phyloP scores from a whole-genome alignment of 352 stramenopile genomes.

The Phytophthora litchii region DNA sequence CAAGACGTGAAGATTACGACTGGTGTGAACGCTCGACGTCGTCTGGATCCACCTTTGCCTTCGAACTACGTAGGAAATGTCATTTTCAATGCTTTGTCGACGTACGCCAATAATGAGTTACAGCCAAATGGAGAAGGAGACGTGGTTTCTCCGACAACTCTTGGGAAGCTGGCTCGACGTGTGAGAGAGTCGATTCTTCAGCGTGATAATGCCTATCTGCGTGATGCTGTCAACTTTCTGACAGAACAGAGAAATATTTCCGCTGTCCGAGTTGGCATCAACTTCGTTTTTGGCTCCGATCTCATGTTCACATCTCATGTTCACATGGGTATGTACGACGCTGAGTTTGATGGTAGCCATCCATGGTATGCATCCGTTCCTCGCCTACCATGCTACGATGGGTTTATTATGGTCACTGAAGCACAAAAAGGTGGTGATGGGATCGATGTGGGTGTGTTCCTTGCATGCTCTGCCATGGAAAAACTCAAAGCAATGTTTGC shows the following conservation, averaged over 20 bases:
- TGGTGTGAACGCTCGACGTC: conserved; percentile 52
- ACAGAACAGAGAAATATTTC: conserved; percentile 34
- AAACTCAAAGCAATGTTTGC: conserved; percentile 41
- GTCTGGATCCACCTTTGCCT: conserved; percentile 49
- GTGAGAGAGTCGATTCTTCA: conserved; percentile 52
- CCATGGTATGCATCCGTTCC: conserved; percentile 49
- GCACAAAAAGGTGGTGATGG: conserved; percentile 37
- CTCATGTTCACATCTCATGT: conserved; percentile 68
- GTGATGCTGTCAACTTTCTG: conserved; percentile 61
- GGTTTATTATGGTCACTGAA: conserved; percentile 57
- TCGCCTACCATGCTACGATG: conserved; percentile 40
- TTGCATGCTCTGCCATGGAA: conserved; percentile 44
- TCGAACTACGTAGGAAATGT: conserved; percentile 55
- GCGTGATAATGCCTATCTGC: conserved; percentile 44
- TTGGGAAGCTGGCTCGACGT: conserved; percentile 39
- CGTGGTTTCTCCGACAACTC: conserved; percentile 7
- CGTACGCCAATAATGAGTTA: conserved; percentile 28
- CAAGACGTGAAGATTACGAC: conserved; percentile 55
- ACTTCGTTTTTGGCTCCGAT: conserved; percentile 58
- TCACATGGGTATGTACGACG: conserved; percentile 69
- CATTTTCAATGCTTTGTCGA: conserved; percentile 58
- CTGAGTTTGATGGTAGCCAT: conserved; percentile 45
- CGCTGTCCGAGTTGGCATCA: conserved; percentile 42
- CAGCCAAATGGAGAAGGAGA: neutral
- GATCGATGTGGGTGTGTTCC: conserved; percentile 52